phyloP scores from a whole-genome alignment of 331 rosid species.

The Rhamnella rubrinervis region DNA sequence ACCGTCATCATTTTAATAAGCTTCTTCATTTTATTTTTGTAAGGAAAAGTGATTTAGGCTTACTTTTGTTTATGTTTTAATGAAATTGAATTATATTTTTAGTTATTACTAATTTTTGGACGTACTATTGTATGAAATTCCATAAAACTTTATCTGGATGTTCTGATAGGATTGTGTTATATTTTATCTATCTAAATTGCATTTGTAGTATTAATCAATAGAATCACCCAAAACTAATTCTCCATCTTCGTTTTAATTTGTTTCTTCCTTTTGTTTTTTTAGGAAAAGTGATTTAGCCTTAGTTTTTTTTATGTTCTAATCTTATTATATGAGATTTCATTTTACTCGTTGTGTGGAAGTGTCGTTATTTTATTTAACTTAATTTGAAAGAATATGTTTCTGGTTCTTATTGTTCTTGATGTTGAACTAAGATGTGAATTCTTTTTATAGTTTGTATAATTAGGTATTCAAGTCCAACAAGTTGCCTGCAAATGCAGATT shows the following conservation, averaged over 20 bases:
- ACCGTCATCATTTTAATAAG: too few relatives aligned
- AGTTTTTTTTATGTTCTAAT: neutral
- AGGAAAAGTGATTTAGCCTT: neutral
- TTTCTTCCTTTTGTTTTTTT: too few relatives aligned
- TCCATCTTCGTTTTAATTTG: too few relatives aligned
- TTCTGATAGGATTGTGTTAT: neutral
- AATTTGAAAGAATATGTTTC: neutral
- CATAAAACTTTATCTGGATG: neutral
- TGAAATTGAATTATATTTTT: too few relatives aligned
- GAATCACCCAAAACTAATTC: too few relatives aligned
- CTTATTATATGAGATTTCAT: too few relatives aligned
- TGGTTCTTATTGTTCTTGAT: neutral
- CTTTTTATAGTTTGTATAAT: conserved; percentile 63
- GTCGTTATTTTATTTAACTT: neutral
- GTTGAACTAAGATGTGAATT: conserved; percentile 1
- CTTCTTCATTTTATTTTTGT: too few relatives aligned
- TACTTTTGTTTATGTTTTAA: too few relatives aligned
- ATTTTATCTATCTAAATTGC: too few relatives aligned
- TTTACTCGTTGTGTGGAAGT: neutral
- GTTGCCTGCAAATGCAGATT: conserved; percentile 57
- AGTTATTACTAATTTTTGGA: neutral
- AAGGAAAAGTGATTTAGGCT: too few relatives aligned
- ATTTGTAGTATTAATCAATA: too few relatives aligned
- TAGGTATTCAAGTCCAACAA: conserved; percentile 88
- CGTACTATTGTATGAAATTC: neutral